A percentile compares a stretch with the other conserved stretches of the same genome.
Evolutionary conservation across 805 yeast species (phyloP).

Genomic region (Cyberlindnera mycetangii): DNA sequence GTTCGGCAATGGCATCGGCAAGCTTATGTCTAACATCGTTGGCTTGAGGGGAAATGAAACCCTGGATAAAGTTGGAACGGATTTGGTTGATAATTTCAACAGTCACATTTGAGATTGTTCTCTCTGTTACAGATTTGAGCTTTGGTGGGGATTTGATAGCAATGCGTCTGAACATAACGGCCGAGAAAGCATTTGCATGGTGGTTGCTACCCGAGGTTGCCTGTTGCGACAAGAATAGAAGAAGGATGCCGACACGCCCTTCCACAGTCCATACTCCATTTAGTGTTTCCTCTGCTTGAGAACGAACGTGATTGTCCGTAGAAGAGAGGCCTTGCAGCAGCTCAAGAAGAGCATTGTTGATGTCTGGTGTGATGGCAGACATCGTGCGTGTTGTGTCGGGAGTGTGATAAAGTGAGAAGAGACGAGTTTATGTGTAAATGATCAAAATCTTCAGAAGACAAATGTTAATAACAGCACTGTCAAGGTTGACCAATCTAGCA

Average conservation of each 20-base stretch:
- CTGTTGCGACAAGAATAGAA: constrained; percentile 79
- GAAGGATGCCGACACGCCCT: constrained; percentile 64
- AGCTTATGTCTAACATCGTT: constrained; percentile 83
- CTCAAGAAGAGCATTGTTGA: constrained; percentile 48
- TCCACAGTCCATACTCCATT: constrained; percentile 73
- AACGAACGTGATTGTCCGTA: constrained; percentile 69
- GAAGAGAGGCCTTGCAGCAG: constrained; percentile 71
- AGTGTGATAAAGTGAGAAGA: neutral
- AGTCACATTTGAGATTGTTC: constrained; percentile 71
- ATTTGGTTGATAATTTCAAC: constrained; percentile 59
- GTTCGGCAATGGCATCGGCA: constrained; percentile 91
- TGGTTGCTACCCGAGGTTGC: constrained; percentile 63
- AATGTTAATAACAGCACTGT: neutral
- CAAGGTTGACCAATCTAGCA: neutral
- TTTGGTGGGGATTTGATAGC: constrained; percentile 77
- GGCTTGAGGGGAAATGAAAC: constrained; percentile 68
- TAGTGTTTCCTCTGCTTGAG: constrained; percentile 72
- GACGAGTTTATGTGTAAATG: neutral
- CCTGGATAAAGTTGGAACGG: constrained; percentile 63
- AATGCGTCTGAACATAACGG: constrained; percentile 85
- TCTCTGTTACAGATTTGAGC: constrained; percentile 61
- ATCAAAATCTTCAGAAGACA: neutral
- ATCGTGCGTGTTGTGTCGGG: constrained; percentile 18
- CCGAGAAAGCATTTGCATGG: constrained; percentile 65
- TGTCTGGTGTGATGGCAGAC: constrained; percentile 59